Percentiles rank a stretch among this genome's conserved stretches.
phyloP scores from a whole-genome alignment of 2,329 filamentous ascomycete genomes.

The Xylariaceae sp. region DNA sequence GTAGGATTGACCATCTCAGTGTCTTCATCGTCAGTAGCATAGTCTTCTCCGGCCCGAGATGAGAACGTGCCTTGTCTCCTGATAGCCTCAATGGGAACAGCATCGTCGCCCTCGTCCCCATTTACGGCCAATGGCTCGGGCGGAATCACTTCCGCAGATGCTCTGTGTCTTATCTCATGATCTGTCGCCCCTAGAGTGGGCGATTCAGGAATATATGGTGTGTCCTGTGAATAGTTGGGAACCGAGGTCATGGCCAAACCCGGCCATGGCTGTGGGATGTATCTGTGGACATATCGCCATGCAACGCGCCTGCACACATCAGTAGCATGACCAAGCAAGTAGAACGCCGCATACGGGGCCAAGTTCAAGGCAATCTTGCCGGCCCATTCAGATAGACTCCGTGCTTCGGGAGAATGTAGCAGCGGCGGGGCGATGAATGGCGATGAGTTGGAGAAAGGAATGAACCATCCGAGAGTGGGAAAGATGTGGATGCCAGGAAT shows the following conservation, averaged over 20 bases:
- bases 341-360: conserved; percentile 48
- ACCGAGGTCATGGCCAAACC: conserved; percentile 12
- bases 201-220: conserved; percentile 26
- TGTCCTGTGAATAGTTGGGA: conserved; percentile 1
- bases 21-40: conserved; percentile 56
- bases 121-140: conserved; percentile 31
- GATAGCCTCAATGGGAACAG: conserved; percentile 32
- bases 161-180: conserved; percentile 29
- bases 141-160: conserved; percentile 21
- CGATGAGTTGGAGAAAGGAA: conserved; percentile 53
- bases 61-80: conserved; percentile 48
- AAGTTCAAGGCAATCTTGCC: conserved; percentile 41
- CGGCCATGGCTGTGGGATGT: conserved; percentile 35
- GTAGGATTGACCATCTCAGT: conserved; percentile 54
- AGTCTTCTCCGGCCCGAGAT: conserved; percentile 44
- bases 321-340: conserved; percentile 40
- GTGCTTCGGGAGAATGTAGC: conserved; percentile 36
- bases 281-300: conserved; percentile 38
- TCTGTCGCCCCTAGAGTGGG: conserved; percentile 32
- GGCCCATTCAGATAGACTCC: conserved; percentile 43
- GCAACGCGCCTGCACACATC: conserved; percentile 36
- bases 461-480: conserved; percentile 48
- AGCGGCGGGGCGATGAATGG: conserved; percentile 48
- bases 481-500: conserved; percentile 41
- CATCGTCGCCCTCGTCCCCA: conserved; percentile 26